A percentile compares a stretch with the other conserved stretches of the same genome.
phyloP scores from a whole-genome alignment of 2,329 filamentous ascomycete species.

The Arthrinium puccinioides region DNA sequence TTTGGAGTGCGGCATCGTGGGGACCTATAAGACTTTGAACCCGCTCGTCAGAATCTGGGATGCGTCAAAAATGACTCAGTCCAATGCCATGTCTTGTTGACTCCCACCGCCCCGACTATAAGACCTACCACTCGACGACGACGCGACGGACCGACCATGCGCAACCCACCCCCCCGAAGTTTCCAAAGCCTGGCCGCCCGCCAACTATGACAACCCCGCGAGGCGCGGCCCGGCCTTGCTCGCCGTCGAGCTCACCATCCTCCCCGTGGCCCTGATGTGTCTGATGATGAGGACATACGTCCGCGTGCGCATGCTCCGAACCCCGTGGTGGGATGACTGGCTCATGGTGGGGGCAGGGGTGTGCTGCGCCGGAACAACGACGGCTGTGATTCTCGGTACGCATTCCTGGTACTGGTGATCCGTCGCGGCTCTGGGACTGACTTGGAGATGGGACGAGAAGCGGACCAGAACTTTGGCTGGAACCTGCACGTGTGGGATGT shows the following conservation, averaged over 20 bases:
- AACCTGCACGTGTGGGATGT: constrained; percentile 31
- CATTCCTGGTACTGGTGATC: too few species aligned
- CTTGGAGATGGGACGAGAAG: too few species aligned
- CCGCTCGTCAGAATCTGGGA: too few species aligned
- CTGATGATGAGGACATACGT: constrained; percentile 30
- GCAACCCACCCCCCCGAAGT: constrained; percentile 28
- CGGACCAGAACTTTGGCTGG: constrained; percentile 27
- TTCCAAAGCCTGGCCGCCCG: constrained; percentile 26
- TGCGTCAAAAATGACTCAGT: too few species aligned
- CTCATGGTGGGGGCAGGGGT: constrained; percentile 29
- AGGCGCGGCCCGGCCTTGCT: constrained; percentile 28
- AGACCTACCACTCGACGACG: too few species aligned
- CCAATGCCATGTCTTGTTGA: too few species aligned
- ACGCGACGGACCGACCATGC: constrained; percentile 19
- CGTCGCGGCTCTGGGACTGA: too few species aligned
- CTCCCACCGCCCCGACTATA: too few species aligned
- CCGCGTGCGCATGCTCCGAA: constrained; percentile 23
- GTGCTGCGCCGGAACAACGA: constrained; percentile 10
- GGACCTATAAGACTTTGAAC: too few species aligned
- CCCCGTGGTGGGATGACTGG: constrained; percentile 31
- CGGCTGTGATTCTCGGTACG: constrained; percentile 14
- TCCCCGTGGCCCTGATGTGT: constrained; percentile 25
- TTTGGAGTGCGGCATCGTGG: too few species aligned
- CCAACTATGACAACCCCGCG: constrained; percentile 29
- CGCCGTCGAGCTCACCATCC: constrained; percentile 27